phyloP scores from a whole-genome alignment of 2,329 filamentous ascomycete genomes.

The Aureobasidium sp. region DNA sequence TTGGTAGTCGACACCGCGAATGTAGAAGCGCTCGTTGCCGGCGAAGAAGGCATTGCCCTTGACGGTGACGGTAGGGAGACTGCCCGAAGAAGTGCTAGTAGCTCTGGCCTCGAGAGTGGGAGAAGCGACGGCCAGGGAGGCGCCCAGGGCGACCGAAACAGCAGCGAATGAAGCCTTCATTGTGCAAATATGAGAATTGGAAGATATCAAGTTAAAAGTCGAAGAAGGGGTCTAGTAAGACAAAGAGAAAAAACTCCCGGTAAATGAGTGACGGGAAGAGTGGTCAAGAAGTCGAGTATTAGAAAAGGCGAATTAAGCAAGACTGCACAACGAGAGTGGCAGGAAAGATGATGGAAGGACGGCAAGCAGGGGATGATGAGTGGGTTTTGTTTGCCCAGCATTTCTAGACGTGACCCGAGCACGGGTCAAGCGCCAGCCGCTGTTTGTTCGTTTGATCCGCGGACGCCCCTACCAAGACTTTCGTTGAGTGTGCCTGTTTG shows the following conservation, averaged over 20 bases:
- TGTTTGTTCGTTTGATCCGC: background rate
- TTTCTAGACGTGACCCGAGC: background rate
- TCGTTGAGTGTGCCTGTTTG: background rate
- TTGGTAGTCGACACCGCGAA: constrained; percentile 50
- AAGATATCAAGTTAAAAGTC: background rate
- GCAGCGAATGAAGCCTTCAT: constrained; percentile 45
- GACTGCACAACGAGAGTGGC: constrained; percentile 11
- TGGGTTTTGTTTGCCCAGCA: constrained; percentile 9
- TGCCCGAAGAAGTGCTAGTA: constrained; percentile 31
- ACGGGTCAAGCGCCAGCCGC: constrained; percentile 7
- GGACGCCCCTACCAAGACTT: background rate
- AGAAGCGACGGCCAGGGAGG: constrained; percentile 37
- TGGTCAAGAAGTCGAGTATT: constrained; percentile 12
- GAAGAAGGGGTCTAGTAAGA: constrained; percentile 1
- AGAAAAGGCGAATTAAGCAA: constrained; percentile 11
- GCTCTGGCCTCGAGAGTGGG: constrained; percentile 28
- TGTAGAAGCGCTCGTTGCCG: constrained; percentile 52
- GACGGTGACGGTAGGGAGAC: constrained; percentile 48
- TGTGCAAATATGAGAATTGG: background rate
- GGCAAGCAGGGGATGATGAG: background rate
- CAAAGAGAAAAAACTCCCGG: constrained; percentile 8
- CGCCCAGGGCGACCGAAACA: constrained; percentile 31
- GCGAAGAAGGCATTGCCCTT: constrained; percentile 61
- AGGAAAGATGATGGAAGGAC: constrained; percentile 4
- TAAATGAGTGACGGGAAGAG: constrained; percentile 8